phyloP scores from a whole-genome alignment of 2,329 filamentous ascomycete genomes.

The Alternaria triticina region DNA sequence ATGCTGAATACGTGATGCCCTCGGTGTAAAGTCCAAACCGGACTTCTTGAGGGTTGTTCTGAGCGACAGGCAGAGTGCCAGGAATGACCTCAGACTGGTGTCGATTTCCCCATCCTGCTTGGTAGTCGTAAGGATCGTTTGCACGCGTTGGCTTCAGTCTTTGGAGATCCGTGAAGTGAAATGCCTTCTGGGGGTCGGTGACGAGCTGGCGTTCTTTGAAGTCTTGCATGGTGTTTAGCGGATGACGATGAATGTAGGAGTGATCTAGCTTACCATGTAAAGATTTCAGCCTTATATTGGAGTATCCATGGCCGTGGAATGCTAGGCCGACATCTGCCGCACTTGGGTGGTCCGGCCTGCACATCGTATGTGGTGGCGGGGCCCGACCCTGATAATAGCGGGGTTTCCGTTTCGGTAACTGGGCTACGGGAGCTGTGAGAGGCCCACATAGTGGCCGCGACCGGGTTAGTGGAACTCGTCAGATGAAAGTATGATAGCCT shows the following conservation, averaged over 20 bases:
- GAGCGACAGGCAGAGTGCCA: slow-evolving; percentile 51
- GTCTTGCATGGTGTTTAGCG: slow-evolving; percentile 32
- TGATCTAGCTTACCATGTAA: slow-evolving; percentile 12
- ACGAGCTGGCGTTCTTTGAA: slow-evolving; percentile 46
- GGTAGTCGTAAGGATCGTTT: slow-evolving; percentile 49
- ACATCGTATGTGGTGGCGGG: slow-evolving; percentile 43
- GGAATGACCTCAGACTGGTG: slow-evolving; percentile 53
- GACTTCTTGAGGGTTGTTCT: slow-evolving; percentile 52
- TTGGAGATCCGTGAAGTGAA: slow-evolving; percentile 49
- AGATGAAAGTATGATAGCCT: slow-evolving; percentile 3
- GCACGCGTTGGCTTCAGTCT: slow-evolving; percentile 46
- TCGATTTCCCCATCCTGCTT: slow-evolving; percentile 48
- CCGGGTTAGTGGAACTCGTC: slow-evolving; percentile 29
- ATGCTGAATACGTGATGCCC: slow-evolving; percentile 54
- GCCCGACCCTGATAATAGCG: slow-evolving; percentile 30
- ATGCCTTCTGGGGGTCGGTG: slow-evolving; percentile 46
- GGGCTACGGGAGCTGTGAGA: slow-evolving; percentile 18
- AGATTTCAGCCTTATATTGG: slow-evolving; percentile 38
- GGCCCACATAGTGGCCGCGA: slow-evolving; percentile 19
- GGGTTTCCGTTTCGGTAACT: slow-evolving; percentile 29
- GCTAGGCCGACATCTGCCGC: slow-evolving; percentile 39
- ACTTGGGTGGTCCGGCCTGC: slow-evolving; percentile 34
- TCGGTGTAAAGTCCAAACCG: slow-evolving; percentile 56
- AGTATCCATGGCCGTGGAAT: slow-evolving; percentile 23
- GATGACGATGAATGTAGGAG: neutral